Percentiles rank a stretch among this genome's conserved stretches.
These are phyloP conservation scores for Flaveria linearis DNA, from an alignment of 129 eudicot species.

Conservation along the genomic window DNA sequence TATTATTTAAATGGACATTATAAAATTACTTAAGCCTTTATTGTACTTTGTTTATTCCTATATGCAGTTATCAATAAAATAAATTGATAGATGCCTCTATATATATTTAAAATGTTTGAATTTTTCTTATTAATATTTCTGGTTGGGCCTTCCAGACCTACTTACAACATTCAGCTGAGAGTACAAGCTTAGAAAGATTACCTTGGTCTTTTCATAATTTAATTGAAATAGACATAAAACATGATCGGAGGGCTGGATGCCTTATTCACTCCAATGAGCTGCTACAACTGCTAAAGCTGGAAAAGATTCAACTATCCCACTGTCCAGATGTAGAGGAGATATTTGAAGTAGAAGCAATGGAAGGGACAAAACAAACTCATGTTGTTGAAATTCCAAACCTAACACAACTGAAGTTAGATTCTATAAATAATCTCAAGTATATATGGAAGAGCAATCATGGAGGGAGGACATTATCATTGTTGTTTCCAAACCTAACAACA, in stretches of 20 bases:
- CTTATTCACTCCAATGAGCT: not conserved
- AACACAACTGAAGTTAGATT: not conserved
- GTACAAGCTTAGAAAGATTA: not conserved
- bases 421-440: not conserved
- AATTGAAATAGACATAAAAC: not conserved
- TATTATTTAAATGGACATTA: no score
- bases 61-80: no score
- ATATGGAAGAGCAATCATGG: not conserved
- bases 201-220: not conserved
- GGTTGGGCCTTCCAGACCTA: not conserved
- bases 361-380: no score
- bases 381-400: not conserved
- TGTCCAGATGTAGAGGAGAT: not conserved
- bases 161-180: not conserved
- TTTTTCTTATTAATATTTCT: not conserved
- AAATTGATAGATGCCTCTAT: no score
- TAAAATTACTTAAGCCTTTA: no score
- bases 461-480: not conserved
- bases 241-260: not conserved
- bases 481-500: constrained; percentile 1
- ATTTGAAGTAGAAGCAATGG: not conserved
- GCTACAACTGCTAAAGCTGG: not conserved
- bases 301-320: not conserved
- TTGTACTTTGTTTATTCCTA: no score
- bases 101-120: not conserved